Evolutionary conservation across 768 basidiomycete species (phyloP).

Genomic region (Tricholoma flavovirens): DNA sequence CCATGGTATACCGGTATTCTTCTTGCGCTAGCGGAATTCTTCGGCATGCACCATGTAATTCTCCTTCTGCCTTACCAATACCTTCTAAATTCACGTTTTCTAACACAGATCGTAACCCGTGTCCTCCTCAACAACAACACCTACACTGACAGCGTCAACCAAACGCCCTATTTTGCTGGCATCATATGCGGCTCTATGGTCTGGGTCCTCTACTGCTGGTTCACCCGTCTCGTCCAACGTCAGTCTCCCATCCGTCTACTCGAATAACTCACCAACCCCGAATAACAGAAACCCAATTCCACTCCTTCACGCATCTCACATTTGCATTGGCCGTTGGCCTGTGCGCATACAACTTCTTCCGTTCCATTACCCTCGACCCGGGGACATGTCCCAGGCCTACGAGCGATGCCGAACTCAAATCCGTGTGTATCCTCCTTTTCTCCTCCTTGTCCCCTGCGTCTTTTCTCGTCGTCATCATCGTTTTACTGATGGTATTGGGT

Average conservation of each 20-base stretch:
- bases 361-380: constrained; percentile 82
- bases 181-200: constrained; percentile 82
- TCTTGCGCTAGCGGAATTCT: constrained; percentile 81
- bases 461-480: too few relatives aligned
- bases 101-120: constrained; percentile 66
- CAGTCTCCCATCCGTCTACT: constrained; percentile 22
- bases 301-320: constrained; percentile 67
- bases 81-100: constrained; percentile 1
- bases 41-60: constrained; percentile 85
- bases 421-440: constrained; percentile 43
- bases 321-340: constrained; percentile 67
- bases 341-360: constrained; percentile 89
- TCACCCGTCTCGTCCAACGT: constrained; percentile 71
- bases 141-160: constrained; percentile 77
- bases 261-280: constrained; percentile 17
- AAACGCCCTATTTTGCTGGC: constrained; percentile 89
- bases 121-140: constrained; percentile 78
- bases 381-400: constrained; percentile 79
- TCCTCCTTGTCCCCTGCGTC: background rate
- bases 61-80: constrained; percentile 8
- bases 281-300: constrained; percentile 63
- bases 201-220: constrained; percentile 85
- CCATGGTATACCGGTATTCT: constrained; percentile 89
- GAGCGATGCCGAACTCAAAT: constrained; percentile 82
- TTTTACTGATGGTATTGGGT: background rate